These are phyloP conservation scores for Backusella morwellensis DNA, from an alignment of 192 early-diverging fungal genomes.

Conservation along the genomic window DNA sequence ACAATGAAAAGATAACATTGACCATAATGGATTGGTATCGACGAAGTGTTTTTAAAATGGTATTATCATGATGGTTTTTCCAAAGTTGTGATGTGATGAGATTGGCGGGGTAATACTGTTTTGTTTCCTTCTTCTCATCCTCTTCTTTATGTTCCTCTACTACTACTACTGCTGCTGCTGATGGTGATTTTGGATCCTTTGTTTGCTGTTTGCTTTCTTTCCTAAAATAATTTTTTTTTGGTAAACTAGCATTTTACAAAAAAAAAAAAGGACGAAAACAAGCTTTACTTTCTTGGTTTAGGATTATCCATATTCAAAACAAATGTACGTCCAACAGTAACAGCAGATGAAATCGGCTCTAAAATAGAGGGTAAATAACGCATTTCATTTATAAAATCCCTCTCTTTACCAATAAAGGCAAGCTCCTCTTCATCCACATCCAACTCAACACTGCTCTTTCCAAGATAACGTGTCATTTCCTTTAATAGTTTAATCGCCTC, in stretches of 20 bases:
- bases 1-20: constrained; percentile 33
- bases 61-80: not conserved
- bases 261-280: too few species aligned
- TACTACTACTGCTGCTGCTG: not conserved
- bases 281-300: constrained; percentile 9
- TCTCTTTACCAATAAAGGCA: constrained; percentile 2
- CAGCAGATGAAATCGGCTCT: constrained; percentile 4
- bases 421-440: constrained; percentile 30
- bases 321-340: constrained; percentile 17
- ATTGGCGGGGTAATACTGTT: constrained; percentile 6
- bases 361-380: not conserved
- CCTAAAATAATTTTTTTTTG: not conserved
- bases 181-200: not conserved
- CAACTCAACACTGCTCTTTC: constrained; percentile 22
- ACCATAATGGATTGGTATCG: constrained; percentile 22
- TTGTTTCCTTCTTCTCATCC: not conserved
- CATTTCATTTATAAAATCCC: not conserved
- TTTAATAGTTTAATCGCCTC: constrained; percentile 23
- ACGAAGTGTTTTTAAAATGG: constrained; percentile 12
- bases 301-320: constrained; percentile 20
- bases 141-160: not conserved
- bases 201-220: not conserved
- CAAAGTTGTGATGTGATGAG: constrained; percentile 12
- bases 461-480: constrained; percentile 17
- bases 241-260: too few species aligned